Evolutionary conservation across 2,329 filamentous ascomycete species (phyloP).

Genomic region (Fusarium incarnatum): DNA sequence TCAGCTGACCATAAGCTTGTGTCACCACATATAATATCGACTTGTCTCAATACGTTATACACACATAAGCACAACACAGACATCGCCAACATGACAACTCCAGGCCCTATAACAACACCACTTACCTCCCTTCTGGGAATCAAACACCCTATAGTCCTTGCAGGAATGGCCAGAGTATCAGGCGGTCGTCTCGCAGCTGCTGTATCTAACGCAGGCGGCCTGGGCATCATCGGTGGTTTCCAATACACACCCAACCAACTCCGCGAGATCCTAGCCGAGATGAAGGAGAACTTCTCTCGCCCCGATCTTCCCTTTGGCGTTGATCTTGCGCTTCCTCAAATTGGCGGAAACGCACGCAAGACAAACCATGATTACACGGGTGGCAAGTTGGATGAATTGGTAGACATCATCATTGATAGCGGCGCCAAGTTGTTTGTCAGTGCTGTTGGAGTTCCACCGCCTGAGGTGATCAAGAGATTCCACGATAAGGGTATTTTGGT

Average conservation of each 20-base stretch:
- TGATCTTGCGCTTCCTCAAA: slow-evolving; percentile 89
- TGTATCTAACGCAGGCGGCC: slow-evolving; percentile 88
- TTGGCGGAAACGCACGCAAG: slow-evolving; percentile 84
- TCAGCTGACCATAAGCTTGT: not conserved
- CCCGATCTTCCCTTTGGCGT: slow-evolving; percentile 86
- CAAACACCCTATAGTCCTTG: slow-evolving; percentile 88
- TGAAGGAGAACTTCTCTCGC: slow-evolving; percentile 77
- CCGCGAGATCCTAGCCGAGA: slow-evolving; percentile 83
- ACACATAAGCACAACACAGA: not conserved
- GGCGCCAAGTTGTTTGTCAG: slow-evolving; percentile 88
- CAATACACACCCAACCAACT: slow-evolving; percentile 81
- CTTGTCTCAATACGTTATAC: not conserved
- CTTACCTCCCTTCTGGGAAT: slow-evolving; percentile 84
- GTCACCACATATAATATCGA: not conserved
- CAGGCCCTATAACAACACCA: slow-evolving; percentile 76
- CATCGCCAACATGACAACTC: slow-evolving; percentile 53
- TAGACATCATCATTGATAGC: slow-evolving; percentile 86
- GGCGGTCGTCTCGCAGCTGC: slow-evolving; percentile 83
- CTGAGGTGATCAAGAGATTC: slow-evolving; percentile 76
- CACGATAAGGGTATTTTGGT: slow-evolving; percentile 84
- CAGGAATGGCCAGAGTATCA: slow-evolving; percentile 91
- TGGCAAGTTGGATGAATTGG: slow-evolving; percentile 86
- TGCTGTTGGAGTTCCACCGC: slow-evolving; percentile 88
- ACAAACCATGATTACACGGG: slow-evolving; percentile 97
- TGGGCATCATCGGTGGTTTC: slow-evolving; percentile 79